Conservation (phyloP, 1,139 yeast genomes). For the Hyphopichia khmerensis region DNA sequence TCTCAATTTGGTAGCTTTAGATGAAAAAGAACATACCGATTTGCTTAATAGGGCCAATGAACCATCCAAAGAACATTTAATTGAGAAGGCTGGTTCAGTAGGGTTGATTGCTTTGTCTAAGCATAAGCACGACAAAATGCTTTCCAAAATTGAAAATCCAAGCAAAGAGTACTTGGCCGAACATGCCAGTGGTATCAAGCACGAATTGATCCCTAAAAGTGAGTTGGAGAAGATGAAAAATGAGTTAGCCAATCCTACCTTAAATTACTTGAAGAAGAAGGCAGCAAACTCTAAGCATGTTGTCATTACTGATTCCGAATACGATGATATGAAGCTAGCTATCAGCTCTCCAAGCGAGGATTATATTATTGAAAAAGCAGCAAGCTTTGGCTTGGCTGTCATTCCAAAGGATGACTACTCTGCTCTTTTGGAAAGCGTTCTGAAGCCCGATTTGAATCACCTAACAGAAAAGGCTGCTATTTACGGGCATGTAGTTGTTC, state of each 20-base stretch:
- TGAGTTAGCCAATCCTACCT: conserved; percentile 20
- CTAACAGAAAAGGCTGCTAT: conserved; percentile 7
- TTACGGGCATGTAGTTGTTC: conserved; percentile 3
- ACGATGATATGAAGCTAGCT: conserved; percentile 12
- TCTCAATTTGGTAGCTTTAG: conserved; percentile 25
- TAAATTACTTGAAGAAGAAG: conserved; percentile 22
- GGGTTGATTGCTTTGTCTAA: conserved; percentile 26
- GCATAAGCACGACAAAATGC: conserved; percentile 19
- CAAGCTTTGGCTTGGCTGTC: conserved; percentile 18
- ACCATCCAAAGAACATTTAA: conserved; percentile 28
- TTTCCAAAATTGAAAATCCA: conserved; percentile 19
- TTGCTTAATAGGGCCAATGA: conserved; percentile 23
- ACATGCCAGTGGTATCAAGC: conserved; percentile 10
- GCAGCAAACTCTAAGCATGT: conserved; percentile 9
- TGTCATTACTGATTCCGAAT: conserved; percentile 17
- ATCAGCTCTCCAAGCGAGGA: conserved; percentile 18
- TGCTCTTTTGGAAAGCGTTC: not conserved
- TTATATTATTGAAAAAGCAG: conserved; percentile 27
- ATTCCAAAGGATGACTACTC: conserved; percentile 8
- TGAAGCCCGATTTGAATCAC: not conserved
- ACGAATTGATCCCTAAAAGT: conserved; percentile 6
- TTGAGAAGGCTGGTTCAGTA: conserved; percentile 18
- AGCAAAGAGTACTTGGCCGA: conserved; percentile 10
- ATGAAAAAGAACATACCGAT: conserved; percentile 23
- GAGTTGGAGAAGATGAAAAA: conserved; percentile 15